Evolutionary conservation across 108 stramenopile species (phyloP).

Genomic region (Pelagomonas calceolata): DNA sequence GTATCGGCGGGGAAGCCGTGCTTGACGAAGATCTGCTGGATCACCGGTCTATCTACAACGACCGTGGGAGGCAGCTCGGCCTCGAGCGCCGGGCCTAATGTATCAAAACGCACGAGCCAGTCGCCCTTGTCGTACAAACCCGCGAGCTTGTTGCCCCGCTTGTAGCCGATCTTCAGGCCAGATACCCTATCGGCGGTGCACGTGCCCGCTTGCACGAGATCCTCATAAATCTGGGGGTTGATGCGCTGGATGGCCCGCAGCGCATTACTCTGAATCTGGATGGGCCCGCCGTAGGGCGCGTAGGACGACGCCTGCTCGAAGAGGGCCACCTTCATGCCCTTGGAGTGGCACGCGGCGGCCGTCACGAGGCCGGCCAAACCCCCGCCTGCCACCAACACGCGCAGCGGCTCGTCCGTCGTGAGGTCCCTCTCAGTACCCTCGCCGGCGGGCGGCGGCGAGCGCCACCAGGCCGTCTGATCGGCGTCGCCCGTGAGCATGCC

Average conservation of each 20-base stretch:
- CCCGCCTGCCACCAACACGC: slow-evolving; percentile 63
- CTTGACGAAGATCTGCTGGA: slow-evolving; percentile 84
- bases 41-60: slow-evolving; percentile 89
- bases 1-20: slow-evolving; percentile 75
- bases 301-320: slow-evolving; percentile 77
- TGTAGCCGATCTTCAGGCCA: slow-evolving; percentile 77
- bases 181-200: slow-evolving; percentile 75
- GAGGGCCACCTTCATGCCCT: slow-evolving; percentile 78
- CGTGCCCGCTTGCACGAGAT: slow-evolving; percentile 63
- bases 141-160: slow-evolving; percentile 64
- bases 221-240: slow-evolving; percentile 61
- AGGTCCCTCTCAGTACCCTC: slow-evolving; percentile 32
- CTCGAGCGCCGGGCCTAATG: slow-evolving; percentile 76
- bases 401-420: slow-evolving; percentile 57
- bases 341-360: slow-evolving; percentile 72
- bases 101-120: slow-evolving; percentile 88
- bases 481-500: slow-evolving; percentile 45
- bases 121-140: slow-evolving; percentile 68
- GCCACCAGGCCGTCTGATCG: slow-evolving; percentile 59
- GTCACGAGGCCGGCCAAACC: slow-evolving; percentile 73
- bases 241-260: slow-evolving; percentile 77
- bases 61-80: slow-evolving; percentile 82
- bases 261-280: slow-evolving; percentile 92
- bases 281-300: slow-evolving; percentile 92
- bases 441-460: slow-evolving; percentile 24